Base-by-base conservation (phyloP, 2,329 filamentous ascomycete species). In the Ceratocystis cacaofunesta region DNA sequence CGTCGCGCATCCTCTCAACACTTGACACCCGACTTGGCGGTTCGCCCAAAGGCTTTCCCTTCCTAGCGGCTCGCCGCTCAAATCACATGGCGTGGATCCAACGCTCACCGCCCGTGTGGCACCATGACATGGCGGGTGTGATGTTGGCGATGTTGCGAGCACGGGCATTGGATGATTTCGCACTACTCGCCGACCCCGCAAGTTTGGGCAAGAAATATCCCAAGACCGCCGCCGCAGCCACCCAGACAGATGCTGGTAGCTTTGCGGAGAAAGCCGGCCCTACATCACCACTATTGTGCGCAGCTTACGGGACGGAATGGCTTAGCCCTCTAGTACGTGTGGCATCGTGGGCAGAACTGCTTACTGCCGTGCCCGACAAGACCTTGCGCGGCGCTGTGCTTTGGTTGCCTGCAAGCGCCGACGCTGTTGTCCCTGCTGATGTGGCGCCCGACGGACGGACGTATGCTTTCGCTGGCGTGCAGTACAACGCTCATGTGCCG, bases 71-170 rank as follows among this genome's bases (percentile, higher is more conserved):
- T 5, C 63, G 63, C 25, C 63, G 64, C 32, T 32, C 41, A 6
- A 65, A 62, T 25, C 63, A 67, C 46, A 41, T 58, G 15, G 1
- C 62, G 2, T 67, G 66, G 66, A 41, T 67, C 10, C 28, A 50
- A 15, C 57, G 36, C 65, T 68, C 67, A 7, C 55, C 32, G 2
- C 72, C 74, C 7, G 72, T 76, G 28, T 83, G 78, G 78, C 78
- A 83, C 36, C 50, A 73, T 4, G 82, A 85, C 69, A 87, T 87
- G 83, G 76, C 79, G 43, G 72, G 75, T 0, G 75, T 81, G 30
- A 70, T 87, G 0, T 73, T 85, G 3, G 72, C 76, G 5, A 73
- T 80, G 66, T 75, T 85, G 73, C 78, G 81, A 19, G 73, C 77
- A 1, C 76, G 80, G 22, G 73, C 78, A 0, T 72, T 88, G 10